Conservation (phyloP, 805 yeast species). For the Metschnikowia gelsemii region DNA sequence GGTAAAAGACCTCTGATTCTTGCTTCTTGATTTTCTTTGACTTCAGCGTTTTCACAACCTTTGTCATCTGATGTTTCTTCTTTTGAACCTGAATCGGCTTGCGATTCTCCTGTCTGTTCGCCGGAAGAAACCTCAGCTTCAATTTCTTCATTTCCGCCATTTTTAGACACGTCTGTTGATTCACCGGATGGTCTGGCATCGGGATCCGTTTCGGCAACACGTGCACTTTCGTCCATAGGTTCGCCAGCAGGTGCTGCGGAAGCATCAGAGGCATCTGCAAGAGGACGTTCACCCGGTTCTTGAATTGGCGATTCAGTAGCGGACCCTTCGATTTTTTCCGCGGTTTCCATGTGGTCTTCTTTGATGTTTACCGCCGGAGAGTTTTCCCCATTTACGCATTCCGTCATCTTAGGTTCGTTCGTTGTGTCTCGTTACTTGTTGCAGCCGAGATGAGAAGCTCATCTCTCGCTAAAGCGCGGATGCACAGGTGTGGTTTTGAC, state of each 20-base stretch:
- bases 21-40: not conserved
- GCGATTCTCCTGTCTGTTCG: no score
- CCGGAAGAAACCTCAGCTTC: no score
- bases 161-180: not conserved
- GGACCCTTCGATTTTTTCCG: no score
- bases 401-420: not conserved
- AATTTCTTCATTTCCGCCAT: not conserved
- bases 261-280: no score
- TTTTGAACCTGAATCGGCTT: no score
- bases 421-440: not conserved
- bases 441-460: slow-evolving; percentile 15
- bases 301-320: no score
- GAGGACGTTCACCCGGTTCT: no score
- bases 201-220: not conserved
- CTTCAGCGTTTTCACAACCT: not conserved
- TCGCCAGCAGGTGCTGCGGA: not conserved
- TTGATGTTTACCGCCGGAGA: not conserved
- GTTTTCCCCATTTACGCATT: not conserved
- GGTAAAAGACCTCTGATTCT: not conserved
- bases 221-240: not conserved
- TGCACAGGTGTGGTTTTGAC: slow-evolving; percentile 6
- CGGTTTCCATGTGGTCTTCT: no score
- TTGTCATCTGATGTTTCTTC: not conserved
- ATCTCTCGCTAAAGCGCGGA: not conserved
- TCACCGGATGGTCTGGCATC: not conserved